phyloP scores from a whole-genome alignment of 1,139 yeast genomes.

The Eremothecium cymbalariae region DNA sequence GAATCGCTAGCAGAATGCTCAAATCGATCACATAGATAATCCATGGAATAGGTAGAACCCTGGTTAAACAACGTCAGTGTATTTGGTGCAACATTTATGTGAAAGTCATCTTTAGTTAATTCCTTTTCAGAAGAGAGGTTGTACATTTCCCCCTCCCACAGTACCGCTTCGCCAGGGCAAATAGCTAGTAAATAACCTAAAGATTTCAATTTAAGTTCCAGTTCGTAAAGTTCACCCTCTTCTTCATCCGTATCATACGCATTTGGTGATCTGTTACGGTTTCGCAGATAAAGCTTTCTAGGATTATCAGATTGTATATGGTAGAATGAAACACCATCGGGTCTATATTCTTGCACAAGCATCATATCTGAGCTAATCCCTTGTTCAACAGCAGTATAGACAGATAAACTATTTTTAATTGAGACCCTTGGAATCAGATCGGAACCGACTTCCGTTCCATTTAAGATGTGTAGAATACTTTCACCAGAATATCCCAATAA shows the following conservation, averaged over 20 bases:
- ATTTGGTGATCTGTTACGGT: constrained; percentile 1
- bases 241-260: constrained; percentile 26
- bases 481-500: constrained; percentile 32
- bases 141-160: constrained; percentile 82
- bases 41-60: constrained; percentile 47
- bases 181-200: constrained; percentile 63
- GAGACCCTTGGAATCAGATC: constrained; percentile 31
- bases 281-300: constrained; percentile 11
- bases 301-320: constrained; percentile 18
- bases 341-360: constrained; percentile 18
- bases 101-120: constrained; percentile 24
- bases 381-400: constrained; percentile 25
- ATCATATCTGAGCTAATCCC: constrained; percentile 21
- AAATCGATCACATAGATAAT: constrained; percentile 38
- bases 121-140: constrained; percentile 35
- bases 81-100: constrained; percentile 51
- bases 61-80: constrained; percentile 63
- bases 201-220: constrained; percentile 26
- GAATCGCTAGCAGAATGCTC: constrained; percentile 49
- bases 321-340: constrained; percentile 24
- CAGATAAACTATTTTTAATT: constrained; percentile 27
- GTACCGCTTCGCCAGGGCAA: constrained; percentile 75
- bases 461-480: constrained; percentile 32
- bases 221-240: constrained; percentile 31
- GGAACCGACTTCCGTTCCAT: constrained; percentile 34